Conservation (phyloP, 2,329 filamentous ascomycete species). For the Cadophora sp. region DNA sequence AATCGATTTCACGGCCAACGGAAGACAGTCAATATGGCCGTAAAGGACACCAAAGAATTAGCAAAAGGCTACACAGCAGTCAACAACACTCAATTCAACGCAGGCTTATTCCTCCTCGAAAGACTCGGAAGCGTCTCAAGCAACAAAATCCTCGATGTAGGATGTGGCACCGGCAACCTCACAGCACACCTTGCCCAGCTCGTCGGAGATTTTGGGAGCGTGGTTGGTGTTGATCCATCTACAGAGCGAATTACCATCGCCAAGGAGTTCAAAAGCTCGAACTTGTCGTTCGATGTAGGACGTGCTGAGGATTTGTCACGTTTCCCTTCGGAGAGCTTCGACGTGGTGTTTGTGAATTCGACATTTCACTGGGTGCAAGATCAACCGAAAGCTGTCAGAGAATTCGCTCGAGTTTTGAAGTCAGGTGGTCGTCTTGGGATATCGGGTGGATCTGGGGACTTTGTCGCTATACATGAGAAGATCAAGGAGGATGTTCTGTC, state of each 20-base stretch:
- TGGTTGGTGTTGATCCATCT: constrained; percentile 25
- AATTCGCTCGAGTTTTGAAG: constrained; percentile 25
- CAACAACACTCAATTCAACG: constrained; percentile 23
- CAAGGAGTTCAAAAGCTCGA: constrained; percentile 1
- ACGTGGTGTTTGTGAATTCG: constrained; percentile 26
- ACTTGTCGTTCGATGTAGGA: constrained; percentile 21
- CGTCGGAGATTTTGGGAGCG: constrained; percentile 5
- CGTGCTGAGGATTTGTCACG: constrained; percentile 22
- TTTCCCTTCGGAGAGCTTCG: constrained; percentile 18
- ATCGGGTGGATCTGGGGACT: constrained; percentile 28
- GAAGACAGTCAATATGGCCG: constrained; percentile 6
- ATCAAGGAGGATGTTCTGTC: constrained; percentile 28
- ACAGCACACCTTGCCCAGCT: constrained; percentile 29
- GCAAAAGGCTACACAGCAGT: constrained; percentile 27
- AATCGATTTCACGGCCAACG: not conserved
- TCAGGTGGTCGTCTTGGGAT: constrained; percentile 24
- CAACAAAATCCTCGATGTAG: constrained; percentile 43
- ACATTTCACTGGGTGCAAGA: constrained; percentile 27
- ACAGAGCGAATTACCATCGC: constrained; percentile 23
- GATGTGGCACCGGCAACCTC: constrained; percentile 46
- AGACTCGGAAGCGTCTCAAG: constrained; percentile 5
- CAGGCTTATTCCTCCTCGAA: constrained; percentile 22
- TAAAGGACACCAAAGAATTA: constrained; percentile 28
- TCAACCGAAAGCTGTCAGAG: constrained; percentile 15
- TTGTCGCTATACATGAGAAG: constrained; percentile 23